phyloP scores from a whole-genome alignment of 768 basidiomycete genomes.

The Auricularia cornea region DNA sequence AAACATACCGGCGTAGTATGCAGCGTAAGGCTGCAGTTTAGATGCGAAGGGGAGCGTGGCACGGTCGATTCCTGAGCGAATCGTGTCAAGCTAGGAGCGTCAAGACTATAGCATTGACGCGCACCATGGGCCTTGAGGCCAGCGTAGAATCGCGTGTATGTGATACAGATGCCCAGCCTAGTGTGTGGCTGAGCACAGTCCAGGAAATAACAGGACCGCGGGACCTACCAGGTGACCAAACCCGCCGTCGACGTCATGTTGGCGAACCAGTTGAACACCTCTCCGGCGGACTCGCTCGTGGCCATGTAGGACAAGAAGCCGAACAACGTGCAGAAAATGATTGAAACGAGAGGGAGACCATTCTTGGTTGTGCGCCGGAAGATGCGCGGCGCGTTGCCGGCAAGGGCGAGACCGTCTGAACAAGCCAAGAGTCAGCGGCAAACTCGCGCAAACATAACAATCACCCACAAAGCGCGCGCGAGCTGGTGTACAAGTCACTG shows the following conservation, averaged over 20 bases:
- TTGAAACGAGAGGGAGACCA: conserved; percentile 66
- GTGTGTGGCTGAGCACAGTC: conserved; percentile 40
- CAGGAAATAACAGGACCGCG: conserved; percentile 16
- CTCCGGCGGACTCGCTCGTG: conserved; percentile 52
- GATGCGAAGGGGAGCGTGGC: conserved; percentile 60
- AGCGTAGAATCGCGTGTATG: conserved; percentile 77
- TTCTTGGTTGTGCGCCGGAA: conserved; percentile 58
- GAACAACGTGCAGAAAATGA: conserved; percentile 63
- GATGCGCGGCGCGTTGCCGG: conserved; percentile 75
- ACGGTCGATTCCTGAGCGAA: conserved; percentile 45
- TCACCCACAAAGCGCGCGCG: conserved; percentile 75
- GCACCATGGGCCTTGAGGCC: conserved; percentile 66
- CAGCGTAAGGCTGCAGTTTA: conserved; percentile 40
- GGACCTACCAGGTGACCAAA: conserved; percentile 23
- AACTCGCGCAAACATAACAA: conserved; percentile 3
- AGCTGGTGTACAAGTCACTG: conserved; percentile 83
- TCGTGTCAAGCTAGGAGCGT: not conserved
- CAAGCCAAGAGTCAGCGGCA: not conserved
- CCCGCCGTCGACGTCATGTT: conserved; percentile 40
- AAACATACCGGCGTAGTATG: conserved; percentile 20
- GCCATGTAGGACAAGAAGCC: conserved; percentile 57
- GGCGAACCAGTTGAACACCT: conserved; percentile 62
- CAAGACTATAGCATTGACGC: not conserved
- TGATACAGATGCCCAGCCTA: conserved; percentile 71
- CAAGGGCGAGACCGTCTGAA: conserved; percentile 68